Evolutionary conservation across 768 basidiomycete genomes (phyloP).

Genomic region (Tremella mesenterica): DNA sequence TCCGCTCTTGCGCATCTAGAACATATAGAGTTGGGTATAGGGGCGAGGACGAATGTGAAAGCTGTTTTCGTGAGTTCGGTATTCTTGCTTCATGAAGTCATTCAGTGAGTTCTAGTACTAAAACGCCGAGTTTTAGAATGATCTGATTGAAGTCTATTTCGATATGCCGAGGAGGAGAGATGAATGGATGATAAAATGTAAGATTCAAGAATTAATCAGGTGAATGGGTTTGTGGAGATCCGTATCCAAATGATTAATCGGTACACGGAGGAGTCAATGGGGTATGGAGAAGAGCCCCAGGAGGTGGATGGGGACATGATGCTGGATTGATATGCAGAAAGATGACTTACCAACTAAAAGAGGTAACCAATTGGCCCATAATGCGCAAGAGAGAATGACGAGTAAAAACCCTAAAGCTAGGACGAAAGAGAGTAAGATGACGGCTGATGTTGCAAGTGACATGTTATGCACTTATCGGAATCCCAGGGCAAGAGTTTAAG

Average conservation of each 20-base stretch:
- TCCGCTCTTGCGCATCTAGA: slow-evolving; percentile 77
- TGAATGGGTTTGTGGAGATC: too few relatives aligned
- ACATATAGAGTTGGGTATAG: slow-evolving; percentile 88
- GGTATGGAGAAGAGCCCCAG: too few relatives aligned
- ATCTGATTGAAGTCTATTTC: too few relatives aligned
- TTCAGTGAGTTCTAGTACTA: neutral
- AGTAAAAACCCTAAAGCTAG: slow-evolving; percentile 95
- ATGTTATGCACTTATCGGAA: neutral
- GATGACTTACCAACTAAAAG: slow-evolving; percentile 70
- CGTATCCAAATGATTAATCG: too few relatives aligned
- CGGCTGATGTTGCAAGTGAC: slow-evolving; percentile 53
- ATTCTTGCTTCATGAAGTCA: neutral
- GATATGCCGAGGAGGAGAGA: neutral
- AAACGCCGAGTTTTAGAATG: too few relatives aligned
- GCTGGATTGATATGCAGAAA: neutral
- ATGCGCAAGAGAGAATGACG: slow-evolving; percentile 91
- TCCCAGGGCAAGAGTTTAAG: too few relatives aligned
- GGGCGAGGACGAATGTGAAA: slow-evolving; percentile 86
- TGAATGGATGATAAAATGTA: neutral
- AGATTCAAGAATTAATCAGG: neutral
- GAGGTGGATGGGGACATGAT: slow-evolving; percentile 3
- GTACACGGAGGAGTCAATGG: too few relatives aligned
- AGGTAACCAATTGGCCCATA: slow-evolving; percentile 95
- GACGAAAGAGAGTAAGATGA: slow-evolving; percentile 92
- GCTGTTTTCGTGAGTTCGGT: slow-evolving; percentile 50